Conservation (phyloP, 768 basidiomycete genomes). For the Daedaleopsis nitida region DNA sequence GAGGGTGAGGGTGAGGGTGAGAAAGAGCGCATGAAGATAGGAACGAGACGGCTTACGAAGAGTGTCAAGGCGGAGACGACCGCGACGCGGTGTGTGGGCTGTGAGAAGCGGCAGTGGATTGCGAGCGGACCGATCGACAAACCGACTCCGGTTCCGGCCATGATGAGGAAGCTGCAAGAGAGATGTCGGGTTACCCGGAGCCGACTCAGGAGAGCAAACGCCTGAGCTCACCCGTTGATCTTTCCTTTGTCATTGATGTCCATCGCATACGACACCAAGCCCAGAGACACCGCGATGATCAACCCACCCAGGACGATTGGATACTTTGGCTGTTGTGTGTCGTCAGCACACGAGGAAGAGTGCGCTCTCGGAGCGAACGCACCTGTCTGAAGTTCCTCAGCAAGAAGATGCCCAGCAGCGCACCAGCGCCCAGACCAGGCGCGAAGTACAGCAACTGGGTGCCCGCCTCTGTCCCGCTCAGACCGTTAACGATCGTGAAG, state of each 20-base stretch:
- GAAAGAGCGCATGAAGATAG: neutral
- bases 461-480: slow-evolving; percentile 42
- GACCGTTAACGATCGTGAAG: slow-evolving; percentile 46
- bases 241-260: slow-evolving; percentile 37
- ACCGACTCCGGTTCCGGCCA: slow-evolving; percentile 48
- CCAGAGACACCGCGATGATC: slow-evolving; percentile 43
- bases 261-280: slow-evolving; percentile 46
- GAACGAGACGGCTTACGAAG: slow-evolving; percentile 41
- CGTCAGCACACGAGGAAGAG: neutral
- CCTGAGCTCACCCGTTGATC: slow-evolving; percentile 35
- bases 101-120: slow-evolving; percentile 49
- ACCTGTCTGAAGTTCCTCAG: slow-evolving; percentile 42
- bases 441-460: slow-evolving; percentile 54
- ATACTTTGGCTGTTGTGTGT: slow-evolving; percentile 38
- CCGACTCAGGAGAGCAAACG: neutral
- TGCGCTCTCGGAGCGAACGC: neutral
- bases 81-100: slow-evolving; percentile 42
- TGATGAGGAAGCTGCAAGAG: slow-evolving; percentile 41
- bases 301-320: slow-evolving; percentile 42
- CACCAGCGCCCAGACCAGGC: slow-evolving; percentile 48
- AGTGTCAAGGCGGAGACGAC: slow-evolving; percentile 44
- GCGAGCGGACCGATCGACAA: slow-evolving; percentile 39
- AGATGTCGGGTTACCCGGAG: neutral
- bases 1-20: neutral
- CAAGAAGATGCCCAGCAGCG: slow-evolving; percentile 35